phyloP scores from a whole-genome alignment of 2,329 filamentous ascomycete genomes.

The Epichloe glyceriae region DNA sequence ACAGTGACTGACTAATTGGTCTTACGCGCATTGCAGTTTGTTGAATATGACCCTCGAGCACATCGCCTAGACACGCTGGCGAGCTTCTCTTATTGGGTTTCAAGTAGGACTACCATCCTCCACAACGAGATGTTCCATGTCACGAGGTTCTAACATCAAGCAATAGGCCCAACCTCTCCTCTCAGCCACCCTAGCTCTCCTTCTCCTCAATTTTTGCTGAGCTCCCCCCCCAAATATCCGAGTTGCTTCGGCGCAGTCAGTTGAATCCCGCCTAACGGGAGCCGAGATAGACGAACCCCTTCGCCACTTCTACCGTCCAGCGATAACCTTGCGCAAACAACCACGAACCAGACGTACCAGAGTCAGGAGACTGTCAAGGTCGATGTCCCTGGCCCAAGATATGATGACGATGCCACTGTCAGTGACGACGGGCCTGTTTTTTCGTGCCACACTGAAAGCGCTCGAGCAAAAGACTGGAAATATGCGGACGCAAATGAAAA shows the following conservation, averaged over 20 bases:
- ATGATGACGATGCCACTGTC: slow-evolving; percentile 70
- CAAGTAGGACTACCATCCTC: slow-evolving; percentile 43
- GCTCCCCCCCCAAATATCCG: slow-evolving; percentile 65
- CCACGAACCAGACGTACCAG: slow-evolving; percentile 13
- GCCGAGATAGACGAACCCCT: slow-evolving; percentile 51
- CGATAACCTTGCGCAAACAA: slow-evolving; percentile 22
- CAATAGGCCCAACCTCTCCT: slow-evolving; percentile 29
- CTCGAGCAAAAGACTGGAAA: slow-evolving; percentile 93
- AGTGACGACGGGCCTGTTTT: slow-evolving; percentile 92
- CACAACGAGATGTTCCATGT: neutral
- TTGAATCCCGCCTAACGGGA: slow-evolving; percentile 69
- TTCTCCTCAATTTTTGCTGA: slow-evolving; percentile 60
- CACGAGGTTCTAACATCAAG: neutral
- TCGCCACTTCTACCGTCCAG: slow-evolving; percentile 33
- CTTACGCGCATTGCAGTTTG: slow-evolving; percentile 47
- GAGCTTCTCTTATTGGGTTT: slow-evolving; percentile 90
- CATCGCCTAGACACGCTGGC: slow-evolving; percentile 81
- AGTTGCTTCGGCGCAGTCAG: slow-evolving; percentile 75
- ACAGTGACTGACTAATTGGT: neutral
- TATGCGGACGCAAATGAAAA: slow-evolving; percentile 91
- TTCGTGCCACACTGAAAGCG: slow-evolving; percentile 92
- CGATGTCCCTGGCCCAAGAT: slow-evolving; percentile 75
- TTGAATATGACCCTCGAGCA: slow-evolving; percentile 90
- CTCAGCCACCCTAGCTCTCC: slow-evolving; percentile 50
- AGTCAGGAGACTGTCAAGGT: slow-evolving; percentile 54